Percentiles rank a stretch among this genome's conserved stretches.
These are phyloP conservation scores for Solanum sitiens DNA, from an alignment of 257 asterid species.

Conservation along the genomic window DNA sequence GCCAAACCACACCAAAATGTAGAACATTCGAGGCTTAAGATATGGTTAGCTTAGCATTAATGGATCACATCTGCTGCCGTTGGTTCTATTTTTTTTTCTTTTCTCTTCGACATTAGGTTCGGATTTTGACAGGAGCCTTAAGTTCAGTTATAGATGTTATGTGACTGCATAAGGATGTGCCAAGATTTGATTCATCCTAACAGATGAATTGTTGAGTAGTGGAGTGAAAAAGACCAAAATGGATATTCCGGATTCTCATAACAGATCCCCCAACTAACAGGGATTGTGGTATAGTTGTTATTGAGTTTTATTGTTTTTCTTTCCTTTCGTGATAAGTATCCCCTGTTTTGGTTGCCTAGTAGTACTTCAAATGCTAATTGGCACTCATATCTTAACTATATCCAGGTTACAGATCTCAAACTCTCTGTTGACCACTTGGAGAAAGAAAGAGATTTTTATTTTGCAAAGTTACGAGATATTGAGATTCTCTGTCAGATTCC, in stretches of 20 bases:
- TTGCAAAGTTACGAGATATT: conserved; percentile 65
- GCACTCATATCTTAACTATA: neutral
- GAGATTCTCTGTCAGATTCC: conserved; percentile 81
- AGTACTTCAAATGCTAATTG: neutral
- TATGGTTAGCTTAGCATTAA: neutral
- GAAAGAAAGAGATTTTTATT: conserved; percentile 92
- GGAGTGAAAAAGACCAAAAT: neutral
- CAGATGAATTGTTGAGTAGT: neutral
- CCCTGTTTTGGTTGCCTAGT: neutral
- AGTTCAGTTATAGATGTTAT: neutral
- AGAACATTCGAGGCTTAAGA: neutral
- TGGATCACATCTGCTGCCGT: neutral
- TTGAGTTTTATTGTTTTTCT: neutral
- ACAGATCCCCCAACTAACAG: neutral
- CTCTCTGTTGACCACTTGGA: conserved; percentile 67
- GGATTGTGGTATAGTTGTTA: neutral
- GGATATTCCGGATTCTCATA: neutral
- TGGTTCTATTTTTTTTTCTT: neutral
- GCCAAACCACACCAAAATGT: neutral
- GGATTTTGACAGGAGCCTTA: neutral
- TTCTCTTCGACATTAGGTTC: neutral
- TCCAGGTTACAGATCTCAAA: conserved; percentile 67
- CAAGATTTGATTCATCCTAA: neutral
- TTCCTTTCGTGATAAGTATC: neutral
- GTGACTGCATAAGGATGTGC: neutral